Base-by-base conservation (phyloP, 2,329 filamentous ascomycete genomes). In the Colletotrichum horii region DNA sequence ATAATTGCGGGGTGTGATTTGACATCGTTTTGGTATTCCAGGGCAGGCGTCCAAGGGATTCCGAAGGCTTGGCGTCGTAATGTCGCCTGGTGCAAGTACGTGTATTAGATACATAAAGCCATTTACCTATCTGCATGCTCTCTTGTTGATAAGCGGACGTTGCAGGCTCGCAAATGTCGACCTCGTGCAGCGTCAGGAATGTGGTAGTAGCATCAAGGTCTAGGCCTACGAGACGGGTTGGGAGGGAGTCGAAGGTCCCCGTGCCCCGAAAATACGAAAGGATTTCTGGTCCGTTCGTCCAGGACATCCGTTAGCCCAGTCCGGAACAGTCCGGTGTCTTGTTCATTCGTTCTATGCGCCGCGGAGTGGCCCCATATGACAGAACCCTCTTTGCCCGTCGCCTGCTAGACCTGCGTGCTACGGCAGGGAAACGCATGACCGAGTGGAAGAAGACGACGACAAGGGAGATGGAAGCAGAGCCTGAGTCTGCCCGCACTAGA, bases 1-100 rank as follows among this genome's bases (percentile, higher is more conserved):
- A 43, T 70, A 71, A 76, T 71, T 71, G 69, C 43, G 62, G 43
- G 43, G 43, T 22, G 62, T 73, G 73, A 67, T 48, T 72, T 73
- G 36, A 62, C 30, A 55, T 43, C 71, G 56, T 70, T 52, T 22
- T 64, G 67, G 38, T 70, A 55, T 52, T 64, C 64, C 52, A 24
- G 62, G 75, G n/a, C 43, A 52, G 43, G 71, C 73, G 73, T 72
- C 73, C 52, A 62, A 64, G 69, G 67, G 69, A 52, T 75, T 72
- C 26, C 55, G n/a, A 62, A 55, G 64, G 36, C 66, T 75, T 36
- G 55, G 38, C 62, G 66, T 52, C 71, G 38, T 43, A 14, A 52
- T 32, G 56, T 68, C 43, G 67, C 48, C 36, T 75, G 16, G 69
- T 43, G 43, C 71, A 71, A 67, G 48, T 68, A 71, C 61, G 34